A percentile compares a stretch with the other conserved stretches of the same genome.
Evolutionary conservation across 2,329 filamentous ascomycete genomes (phyloP).

Genomic region (Aspergillus bombycis): DNA sequence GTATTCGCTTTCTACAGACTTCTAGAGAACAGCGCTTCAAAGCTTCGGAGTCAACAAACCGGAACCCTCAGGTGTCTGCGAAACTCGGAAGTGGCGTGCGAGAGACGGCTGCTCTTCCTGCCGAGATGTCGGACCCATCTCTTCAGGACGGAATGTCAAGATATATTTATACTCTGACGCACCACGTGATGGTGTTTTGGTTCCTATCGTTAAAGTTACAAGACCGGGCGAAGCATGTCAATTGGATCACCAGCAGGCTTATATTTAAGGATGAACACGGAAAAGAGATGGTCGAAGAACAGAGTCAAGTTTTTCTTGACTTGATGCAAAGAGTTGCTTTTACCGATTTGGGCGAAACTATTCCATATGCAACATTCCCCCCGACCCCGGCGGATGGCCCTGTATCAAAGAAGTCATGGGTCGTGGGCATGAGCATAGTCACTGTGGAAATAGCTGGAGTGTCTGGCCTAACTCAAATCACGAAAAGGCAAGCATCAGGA

Average conservation of each 20-base stretch:
- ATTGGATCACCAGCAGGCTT: conserved; percentile 86
- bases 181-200: conserved; percentile 96
- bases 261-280: conserved; percentile 76
- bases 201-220: conserved; percentile 86
- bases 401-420: conserved; percentile 52
- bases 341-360: conserved; percentile 76
- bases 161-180: conserved; percentile 91
- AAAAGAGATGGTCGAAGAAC: conserved; percentile 79
- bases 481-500: conserved; percentile 55
- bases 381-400: conserved; percentile 46
- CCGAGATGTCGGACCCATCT: conserved; percentile 40
- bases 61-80: conserved; percentile 39
- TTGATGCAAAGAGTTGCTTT: conserved; percentile 90
- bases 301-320: conserved; percentile 90
- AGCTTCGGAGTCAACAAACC: conserved; percentile 34
- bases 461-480: conserved; percentile 53
- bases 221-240: conserved; percentile 80
- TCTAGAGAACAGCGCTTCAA: conserved; percentile 65
- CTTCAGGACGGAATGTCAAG: conserved; percentile 78
- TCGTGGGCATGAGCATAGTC: conserved; percentile 56
- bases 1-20: conserved; percentile 89
- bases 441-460: conserved; percentile 53
- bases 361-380: conserved; percentile 46
- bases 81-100: conserved; percentile 49
- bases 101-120: conserved; percentile 40